Evolutionary conservation across 352 stramenopile genomes (phyloP), one percentile per base, ranked within the genome.

Genomic region (Phytophthora pseudosyringae): DNA sequence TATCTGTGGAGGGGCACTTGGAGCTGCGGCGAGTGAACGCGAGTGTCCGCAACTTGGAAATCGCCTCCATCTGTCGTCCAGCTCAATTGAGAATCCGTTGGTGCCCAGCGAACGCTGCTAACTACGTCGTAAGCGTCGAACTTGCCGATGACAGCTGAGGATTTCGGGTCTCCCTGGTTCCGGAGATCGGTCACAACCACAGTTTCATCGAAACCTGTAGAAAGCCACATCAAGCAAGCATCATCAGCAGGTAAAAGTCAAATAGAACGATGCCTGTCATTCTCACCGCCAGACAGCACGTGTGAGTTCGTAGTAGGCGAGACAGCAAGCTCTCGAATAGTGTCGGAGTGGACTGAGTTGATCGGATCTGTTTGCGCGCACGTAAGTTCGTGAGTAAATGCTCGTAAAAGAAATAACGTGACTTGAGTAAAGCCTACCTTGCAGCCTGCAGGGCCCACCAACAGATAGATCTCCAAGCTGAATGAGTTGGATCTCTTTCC

Each of bases 11-110:
- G 39, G 18, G 67, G 67, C 1, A 80, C 39, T 53, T 85, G 71
- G 10, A 85, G 64, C 32, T 83, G 74, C 26, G 67, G 43, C 3
- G 76, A 64, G 15, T 55, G 72, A 13, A 66, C 52, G 12, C 87
- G 83, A 18, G 71, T 65, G 21, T 95, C 87, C 6, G 56, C 70
- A 5, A 93, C 38, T 69, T 91, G 85, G 44, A 93, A 90, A 13
- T 90, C 81, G 5, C 87, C 87, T 25, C 78, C 82, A 59, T 95
- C 87, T 2, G 87, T 93, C 4, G 87, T 95, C 87, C 85, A 95
- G 50, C 87, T 95, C 31, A 95, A 47, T 5, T 81, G 71, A 3
- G 73, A 65, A 15, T 75, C 55, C 0, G 48, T 57, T 16, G 77
- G 81, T 10, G 80, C 71, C 87, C 85, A 95, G 2, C 87, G 83